Evolutionary conservation across 2,329 filamentous ascomycete species (phyloP), one percentile per base, ranked within the genome.

Genomic region (Colletotrichum sp.): DNA sequence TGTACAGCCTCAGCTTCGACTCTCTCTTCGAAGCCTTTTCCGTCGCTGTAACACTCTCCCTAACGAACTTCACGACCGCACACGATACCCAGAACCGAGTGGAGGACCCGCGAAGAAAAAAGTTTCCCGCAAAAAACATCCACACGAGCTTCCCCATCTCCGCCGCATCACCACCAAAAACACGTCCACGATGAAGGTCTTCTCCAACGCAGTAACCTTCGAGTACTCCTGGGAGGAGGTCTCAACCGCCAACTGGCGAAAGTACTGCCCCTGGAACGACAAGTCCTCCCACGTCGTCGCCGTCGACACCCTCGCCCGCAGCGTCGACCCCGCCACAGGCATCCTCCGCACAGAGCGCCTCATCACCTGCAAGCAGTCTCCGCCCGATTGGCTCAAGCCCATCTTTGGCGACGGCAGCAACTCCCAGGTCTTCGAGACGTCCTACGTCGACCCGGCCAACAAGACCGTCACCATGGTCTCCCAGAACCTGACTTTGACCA

Each of bases 211-310:
- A 52, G 95, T 95, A 86, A 96, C 95, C 77, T 99, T 98, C 88
- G 91, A 98, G 88, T 99, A 99, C 90, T 98, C 96, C 62, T 99
- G 97, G 97, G 95, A 98, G 83, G 96, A 99, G 86, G 97, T 99
- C 44, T 98, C 96, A 30, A 96, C 95, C 16, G 96, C 95, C 84
- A 99, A 99, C 90, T 99, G 97, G 97, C 94, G 93, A 81, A 99
- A 99, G 86, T 99, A 99, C 88, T 98, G 95, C 82, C 96, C 96
- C 24, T 99, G 97, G 96, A 99, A 99, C 89, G 95, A 98, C 85
- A 97, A 98, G 88, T 96, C 95, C n/a, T 95, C 96, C 55, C 97
- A 99, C 86, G 97, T 99, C 79, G 93, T 98, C 79, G 96, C 95
- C 79, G 97, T 99, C 82, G 97, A 99, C 88, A 99, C 96, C 16